Evolutionary conservation across 352 stramenopile genomes (phyloP).

Genomic region (Globisporangium recalcitrans): DNA sequence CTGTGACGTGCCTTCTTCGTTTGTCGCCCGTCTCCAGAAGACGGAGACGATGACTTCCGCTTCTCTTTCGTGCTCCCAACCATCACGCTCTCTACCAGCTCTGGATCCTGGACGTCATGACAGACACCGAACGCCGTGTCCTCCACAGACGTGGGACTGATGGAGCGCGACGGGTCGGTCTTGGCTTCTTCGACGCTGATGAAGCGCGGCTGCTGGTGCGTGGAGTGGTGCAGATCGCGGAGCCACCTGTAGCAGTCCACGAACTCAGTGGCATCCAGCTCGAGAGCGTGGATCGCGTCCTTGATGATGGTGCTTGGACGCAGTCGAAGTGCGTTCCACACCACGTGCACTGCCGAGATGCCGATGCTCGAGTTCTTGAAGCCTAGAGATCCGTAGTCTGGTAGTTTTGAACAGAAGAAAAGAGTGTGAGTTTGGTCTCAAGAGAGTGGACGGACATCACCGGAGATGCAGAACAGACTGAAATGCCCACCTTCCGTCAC

Average conservation of each 20-base stretch:
- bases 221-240: constrained; percentile 19
- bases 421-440: not conserved
- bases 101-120: not conserved
- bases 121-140: constrained; percentile 9
- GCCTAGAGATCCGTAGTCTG: constrained; percentile 26
- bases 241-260: constrained; percentile 34
- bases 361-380: constrained; percentile 37
- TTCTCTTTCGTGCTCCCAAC: not conserved
- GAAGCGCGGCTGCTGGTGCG: constrained; percentile 24
- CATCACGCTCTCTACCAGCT: not conserved
- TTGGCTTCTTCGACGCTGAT: constrained; percentile 38
- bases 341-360: constrained; percentile 30
- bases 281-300: constrained; percentile 23
- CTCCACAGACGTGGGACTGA: constrained; percentile 37
- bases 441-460: not conserved
- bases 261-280: constrained; percentile 22
- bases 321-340: constrained; percentile 29
- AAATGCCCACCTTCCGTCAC: constrained; percentile 11
- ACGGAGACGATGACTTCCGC: not conserved
- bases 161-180: constrained; percentile 25
- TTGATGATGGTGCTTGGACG: constrained; percentile 26
- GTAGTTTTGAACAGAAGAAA: not conserved
- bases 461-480: too few species aligned
- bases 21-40: not conserved
- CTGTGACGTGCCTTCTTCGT: constrained; percentile 7